Evolutionary conservation across 2,329 filamentous ascomycete genomes (phyloP), one percentile per base, ranked within the genome.

Genomic region (Neurospora crassa): DNA sequence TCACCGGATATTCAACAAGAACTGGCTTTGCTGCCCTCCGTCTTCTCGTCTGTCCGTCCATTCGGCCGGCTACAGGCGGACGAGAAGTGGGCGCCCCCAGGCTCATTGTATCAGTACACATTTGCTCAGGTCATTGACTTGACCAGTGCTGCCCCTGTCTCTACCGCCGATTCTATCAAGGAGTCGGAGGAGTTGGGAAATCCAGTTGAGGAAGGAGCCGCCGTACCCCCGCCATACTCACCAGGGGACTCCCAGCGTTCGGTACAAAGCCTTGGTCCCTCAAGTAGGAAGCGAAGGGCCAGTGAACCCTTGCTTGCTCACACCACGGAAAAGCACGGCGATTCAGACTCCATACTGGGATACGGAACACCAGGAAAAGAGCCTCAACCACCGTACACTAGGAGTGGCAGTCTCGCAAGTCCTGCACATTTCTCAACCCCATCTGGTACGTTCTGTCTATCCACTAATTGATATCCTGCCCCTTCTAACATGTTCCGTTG

Each of bases 1-100:
- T n/a, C 69, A 37, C 70, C 29, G 7, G 70, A 40, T 12, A 10
- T 40, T 67, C 53, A 68, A 6, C 40, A 69, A 67, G 37, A 71
- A 37, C n/a, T 71, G 24, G 63, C 70, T 41, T 67, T 71, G 40
- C 67, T 71, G 3, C 70, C 70, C 5, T 71, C 29, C 1, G 34
- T 71, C 67, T 71, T 71, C 40, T 63, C 24, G 16, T 18, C 53
- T 16, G 24, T 16, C 8, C 34, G 34, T 1, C 67, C 67, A 69
- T 67, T 71, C 2, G 47, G 16, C 6, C 47, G 47, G 1, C 11
- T 71, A 2, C 53, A 14, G 7, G 2, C 24, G 53, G 53, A 63
- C 0, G 29, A 63, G 14, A 63, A 10, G 24, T 63, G 53, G 53
- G 29, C 3, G 2, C 20, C 14, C 7, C 7, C 53, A 0, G 11